Evolutionary conservation across 352 stramenopile genomes (phyloP), one percentile per base, ranked within the genome.

Genomic region (Globisporangium canariense): DNA sequence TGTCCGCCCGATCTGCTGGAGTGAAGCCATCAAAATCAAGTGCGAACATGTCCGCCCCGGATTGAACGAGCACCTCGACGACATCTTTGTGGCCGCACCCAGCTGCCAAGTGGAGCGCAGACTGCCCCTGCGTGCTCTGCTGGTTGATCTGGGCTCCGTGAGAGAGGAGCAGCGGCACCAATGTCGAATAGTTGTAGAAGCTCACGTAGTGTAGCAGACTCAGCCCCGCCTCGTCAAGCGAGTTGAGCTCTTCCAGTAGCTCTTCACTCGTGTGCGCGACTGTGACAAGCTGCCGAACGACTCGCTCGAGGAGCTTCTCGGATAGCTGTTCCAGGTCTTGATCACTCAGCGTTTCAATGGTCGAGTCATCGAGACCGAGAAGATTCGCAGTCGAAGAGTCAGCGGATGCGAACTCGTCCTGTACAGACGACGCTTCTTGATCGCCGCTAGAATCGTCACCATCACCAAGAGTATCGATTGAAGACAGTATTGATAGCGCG

Each of bases 181-280:
- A 67, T 51, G 88, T 76, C 16, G 76, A 77, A 66, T 94, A 93
- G 59, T 94, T 93, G 76, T 95, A 96, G 58, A 94, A 94, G 64
- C 88, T 91, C 74, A 94, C 86, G 50, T 95, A 96, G 58, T 96
- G 88, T n/a, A 96, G 74, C 51, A 96, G 66, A 61, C 85, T 95
- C 56, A 96, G 71, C 0, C 88, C 88, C 4, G 85, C 83, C 62
- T 96, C 88, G 53, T 96, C 88, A 5, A 96, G 75, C 3, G 86
- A 94, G 57, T 96, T 95, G 36, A 95, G 79, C 65, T 96, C 88
- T 22, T 94, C 86, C 4, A 95, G 68, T 3, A 96, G 58, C 25
- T 96, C 86, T 67, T 92, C 78, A 25, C 75, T 93, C 1, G 83
- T 91, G 46, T 92, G 80, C 0, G 86, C 86, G 10, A 96, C 67